Evolutionary conservation across 2,329 filamentous ascomycete species (phyloP), one percentile per base, ranked within the genome.

Genomic region (Chrysosporium queenslandicum): DNA sequence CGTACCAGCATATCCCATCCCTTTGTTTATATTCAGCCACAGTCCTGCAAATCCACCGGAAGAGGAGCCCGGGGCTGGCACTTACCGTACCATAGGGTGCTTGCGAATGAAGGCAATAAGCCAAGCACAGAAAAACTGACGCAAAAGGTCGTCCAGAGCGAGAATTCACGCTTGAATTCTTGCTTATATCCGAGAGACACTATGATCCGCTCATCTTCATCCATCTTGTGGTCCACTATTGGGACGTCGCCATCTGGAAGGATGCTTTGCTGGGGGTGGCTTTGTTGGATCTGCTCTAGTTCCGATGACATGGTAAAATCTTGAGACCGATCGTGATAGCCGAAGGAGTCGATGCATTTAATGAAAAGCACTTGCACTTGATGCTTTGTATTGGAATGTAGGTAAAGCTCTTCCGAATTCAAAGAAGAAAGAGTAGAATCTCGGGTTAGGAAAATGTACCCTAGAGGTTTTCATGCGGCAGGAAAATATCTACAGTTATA

Each of bases 121-220:
- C 85, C 85, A 52, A 87, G 70, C 9, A 87, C 83, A 5, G 85
- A 83, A 64, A 87, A 87, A 51, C 78, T 82, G 37, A 87, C 83
- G 58, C 82, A 85, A 63, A 87, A 87, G 0, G 82, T 85, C 4
- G 83, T 85, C 77, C 83, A 87, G 12, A 86, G 70, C 1, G 77
- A 82, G 64, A 88, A 87, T 60, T 87, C 83, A 61, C 85, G 75
- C 68, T 81, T 81, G 69, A 81, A 81, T 61, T 81, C 78, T 49
- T 78, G 75, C 63, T 79, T 81, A 64, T 79, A 80, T 14, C 71
- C 71, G 47, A 74, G 60, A 4, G 71, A 69, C 37, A 63, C 63
- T 45, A 74, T 67, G 32, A 70, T 68, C 50, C 65, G 59, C 52
- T 74, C 71, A 56, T 74, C 71, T 6, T 62, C 61, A 49, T 66